phyloP scores from a whole-genome alignment of 2,329 filamentous ascomycete species.

The Cyphellophora europaea region DNA sequence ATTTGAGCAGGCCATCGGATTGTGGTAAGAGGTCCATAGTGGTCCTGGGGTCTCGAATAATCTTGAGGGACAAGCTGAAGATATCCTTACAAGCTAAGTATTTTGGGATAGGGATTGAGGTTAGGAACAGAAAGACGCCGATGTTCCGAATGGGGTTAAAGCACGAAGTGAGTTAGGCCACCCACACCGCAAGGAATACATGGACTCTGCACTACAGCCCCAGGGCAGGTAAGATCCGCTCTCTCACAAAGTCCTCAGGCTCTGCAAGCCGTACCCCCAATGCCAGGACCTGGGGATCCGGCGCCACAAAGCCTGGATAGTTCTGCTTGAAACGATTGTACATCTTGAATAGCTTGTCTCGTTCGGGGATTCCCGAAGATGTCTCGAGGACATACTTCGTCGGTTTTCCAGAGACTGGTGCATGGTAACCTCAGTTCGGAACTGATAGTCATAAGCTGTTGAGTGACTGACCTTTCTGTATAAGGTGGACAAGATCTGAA shows the following conservation, averaged over 20 bases:
- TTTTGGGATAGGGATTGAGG: too few species aligned
- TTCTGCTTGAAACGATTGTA: conserved; percentile 19
- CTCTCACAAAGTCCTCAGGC: conserved; percentile 5
- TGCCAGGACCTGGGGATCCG: conserved; percentile 14
- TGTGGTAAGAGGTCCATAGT: too few species aligned
- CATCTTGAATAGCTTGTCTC: conserved; percentile 19
- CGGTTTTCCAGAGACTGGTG: conserved; percentile 14
- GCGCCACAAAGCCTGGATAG: conserved; percentile 13
- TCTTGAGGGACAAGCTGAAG: too few species aligned
- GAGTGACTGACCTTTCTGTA: background rate
- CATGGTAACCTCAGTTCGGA: background rate
- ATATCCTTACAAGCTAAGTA: too few species aligned
- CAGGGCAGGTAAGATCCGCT: too few species aligned
- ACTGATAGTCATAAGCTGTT: background rate
- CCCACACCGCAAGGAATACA: too few species aligned
- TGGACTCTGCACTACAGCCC: too few species aligned
- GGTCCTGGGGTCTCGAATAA: too few species aligned
- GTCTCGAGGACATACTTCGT: conserved; percentile 13
- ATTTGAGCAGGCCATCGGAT: background rate
- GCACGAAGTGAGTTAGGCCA: too few species aligned
- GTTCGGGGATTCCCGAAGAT: conserved; percentile 16
- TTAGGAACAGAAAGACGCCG: too few species aligned
- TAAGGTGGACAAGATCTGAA: background rate
- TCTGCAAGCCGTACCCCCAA: conserved; percentile 12
- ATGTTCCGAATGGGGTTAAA: too few species aligned